Evolutionary conservation across 345 rosid species (phyloP).

Genomic region (Linum usitatissimum): DNA sequence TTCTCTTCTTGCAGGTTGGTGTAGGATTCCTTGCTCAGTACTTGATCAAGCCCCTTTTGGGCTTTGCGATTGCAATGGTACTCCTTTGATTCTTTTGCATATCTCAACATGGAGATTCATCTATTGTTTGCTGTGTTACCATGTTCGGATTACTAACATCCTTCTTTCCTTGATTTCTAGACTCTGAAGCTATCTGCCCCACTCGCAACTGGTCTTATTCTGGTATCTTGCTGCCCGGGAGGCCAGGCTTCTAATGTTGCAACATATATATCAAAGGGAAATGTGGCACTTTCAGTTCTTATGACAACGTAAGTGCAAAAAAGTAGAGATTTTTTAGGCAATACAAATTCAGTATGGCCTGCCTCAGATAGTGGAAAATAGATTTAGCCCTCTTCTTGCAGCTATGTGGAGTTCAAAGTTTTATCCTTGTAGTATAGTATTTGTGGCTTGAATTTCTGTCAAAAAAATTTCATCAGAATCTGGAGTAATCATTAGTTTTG

Average conservation of each 20-base stretch:
- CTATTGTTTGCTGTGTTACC: not conserved
- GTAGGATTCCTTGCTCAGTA: slow-evolving; percentile 90
- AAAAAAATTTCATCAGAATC: not conserved
- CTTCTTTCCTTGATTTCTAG: slow-evolving; percentile 30
- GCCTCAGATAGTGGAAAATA: not conserved
- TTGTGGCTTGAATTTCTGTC: slow-evolving; percentile 1
- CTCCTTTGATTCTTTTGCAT: not conserved
- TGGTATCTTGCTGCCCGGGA: slow-evolving; percentile 97
- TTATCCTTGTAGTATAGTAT: not conserved
- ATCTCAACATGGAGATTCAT: not conserved
- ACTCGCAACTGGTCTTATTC: slow-evolving; percentile 90
- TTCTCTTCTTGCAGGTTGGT: slow-evolving; percentile 68
- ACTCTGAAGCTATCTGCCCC: slow-evolving; percentile 81
- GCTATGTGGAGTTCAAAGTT: not conserved
- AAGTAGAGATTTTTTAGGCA: not conserved
- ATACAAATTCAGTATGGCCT: not conserved
- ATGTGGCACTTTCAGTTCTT: slow-evolving; percentile 93
- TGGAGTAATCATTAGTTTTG: not conserved
- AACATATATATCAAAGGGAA: slow-evolving; percentile 89
- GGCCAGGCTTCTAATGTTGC: slow-evolving; percentile 98
- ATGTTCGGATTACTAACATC: slow-evolving; percentile 9
- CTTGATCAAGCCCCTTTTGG: slow-evolving; percentile 76
- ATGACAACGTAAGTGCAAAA: slow-evolving; percentile 76
- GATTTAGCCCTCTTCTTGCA: too few species aligned
- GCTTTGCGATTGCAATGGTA: slow-evolving; percentile 80